These are phyloP conservation scores for Pythium brachiatum DNA, from an alignment of 352 stramenopile species.

Conservation along the genomic window DNA sequence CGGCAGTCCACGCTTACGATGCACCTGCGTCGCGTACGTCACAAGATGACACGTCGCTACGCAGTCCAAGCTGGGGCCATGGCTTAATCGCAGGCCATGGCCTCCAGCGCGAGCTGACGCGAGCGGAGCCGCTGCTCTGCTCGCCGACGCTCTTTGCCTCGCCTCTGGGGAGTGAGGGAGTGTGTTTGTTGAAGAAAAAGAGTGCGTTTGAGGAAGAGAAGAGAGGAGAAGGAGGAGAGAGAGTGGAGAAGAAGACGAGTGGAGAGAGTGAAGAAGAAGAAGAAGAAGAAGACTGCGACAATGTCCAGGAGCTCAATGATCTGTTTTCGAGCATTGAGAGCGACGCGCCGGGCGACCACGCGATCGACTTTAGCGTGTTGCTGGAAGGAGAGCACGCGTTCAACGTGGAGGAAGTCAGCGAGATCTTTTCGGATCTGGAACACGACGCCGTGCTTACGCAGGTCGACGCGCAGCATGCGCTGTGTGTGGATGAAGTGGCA, in stretches of 20 bases:
- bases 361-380: conserved; percentile 47
- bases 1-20: too few relatives aligned
- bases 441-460: conserved; percentile 12
- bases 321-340: conserved; percentile 54
- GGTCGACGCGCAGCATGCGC: conserved; percentile 4
- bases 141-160: conserved; percentile 2
- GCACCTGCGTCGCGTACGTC: not conserved
- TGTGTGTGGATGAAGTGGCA: conserved; percentile 17
- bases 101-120: not conserved
- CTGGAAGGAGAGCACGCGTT: conserved; percentile 49
- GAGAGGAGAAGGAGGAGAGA: conserved; percentile 20
- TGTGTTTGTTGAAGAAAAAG: conserved; percentile 18
- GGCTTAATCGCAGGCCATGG: conserved; percentile 15
- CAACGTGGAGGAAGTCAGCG: conserved; percentile 58
- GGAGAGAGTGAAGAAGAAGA: conserved; percentile 26
- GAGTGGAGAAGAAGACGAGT: conserved; percentile 13
- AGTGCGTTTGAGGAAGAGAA: conserved; percentile 4
- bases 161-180: conserved; percentile 15
- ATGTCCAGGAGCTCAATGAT: conserved; percentile 53
- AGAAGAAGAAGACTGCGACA: conserved; percentile 36
- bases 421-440: conserved; percentile 44
- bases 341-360: conserved; percentile 26
- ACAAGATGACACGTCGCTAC: conserved; percentile 9
- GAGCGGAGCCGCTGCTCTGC: not conserved
- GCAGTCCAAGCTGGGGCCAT: not conserved